A percentile compares a stretch with the other conserved stretches of the same genome.
Conservation (phyloP, 768 basidiomycete genomes). For the Mycena maculata region DNA sequence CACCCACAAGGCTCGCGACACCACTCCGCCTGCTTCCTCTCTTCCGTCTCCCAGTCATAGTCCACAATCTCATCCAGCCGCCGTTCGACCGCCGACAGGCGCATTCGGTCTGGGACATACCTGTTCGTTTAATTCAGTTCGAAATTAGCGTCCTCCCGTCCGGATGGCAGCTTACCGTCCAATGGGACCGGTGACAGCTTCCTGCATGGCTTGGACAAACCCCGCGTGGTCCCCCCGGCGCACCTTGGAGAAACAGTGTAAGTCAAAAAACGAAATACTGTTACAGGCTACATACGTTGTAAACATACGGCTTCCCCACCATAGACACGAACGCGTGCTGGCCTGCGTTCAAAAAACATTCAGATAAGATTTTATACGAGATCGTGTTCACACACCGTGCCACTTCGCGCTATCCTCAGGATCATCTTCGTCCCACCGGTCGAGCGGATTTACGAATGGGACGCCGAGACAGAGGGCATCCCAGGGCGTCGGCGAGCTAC, state of each 20-base stretch:
- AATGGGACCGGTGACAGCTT: constrained; percentile 11
- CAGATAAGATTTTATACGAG: background rate
- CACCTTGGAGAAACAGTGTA: background rate
- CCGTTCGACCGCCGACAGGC: background rate
- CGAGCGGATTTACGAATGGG: constrained; percentile 7
- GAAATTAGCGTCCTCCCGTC: background rate
- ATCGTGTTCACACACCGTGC: constrained; percentile 5
- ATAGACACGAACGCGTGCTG: constrained; percentile 10
- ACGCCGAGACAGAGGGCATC: constrained; percentile 18
- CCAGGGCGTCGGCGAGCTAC: constrained; percentile 20
- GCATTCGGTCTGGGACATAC: constrained; percentile 16
- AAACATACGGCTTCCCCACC: constrained; percentile 19
- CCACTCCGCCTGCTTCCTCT: constrained; percentile 8
- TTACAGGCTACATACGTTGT: background rate
- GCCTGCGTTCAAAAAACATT: too few species aligned
- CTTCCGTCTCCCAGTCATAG: constrained; percentile 13
- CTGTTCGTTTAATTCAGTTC: background rate
- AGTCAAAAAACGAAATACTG: background rate
- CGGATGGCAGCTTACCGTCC: background rate
- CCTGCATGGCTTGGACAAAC: constrained; percentile 1
- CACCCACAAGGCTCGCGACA: constrained; percentile 16
- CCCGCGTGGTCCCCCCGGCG: constrained; percentile 6
- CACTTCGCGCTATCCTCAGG: constrained; percentile 4
- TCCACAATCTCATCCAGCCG: constrained; percentile 17
- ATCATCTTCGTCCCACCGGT: background rate